A percentile compares a stretch with the other conserved stretches of the same genome.
These are phyloP conservation scores for Striga asiatica DNA, from an alignment of 257 asterid species.

Conservation along the genomic window DNA sequence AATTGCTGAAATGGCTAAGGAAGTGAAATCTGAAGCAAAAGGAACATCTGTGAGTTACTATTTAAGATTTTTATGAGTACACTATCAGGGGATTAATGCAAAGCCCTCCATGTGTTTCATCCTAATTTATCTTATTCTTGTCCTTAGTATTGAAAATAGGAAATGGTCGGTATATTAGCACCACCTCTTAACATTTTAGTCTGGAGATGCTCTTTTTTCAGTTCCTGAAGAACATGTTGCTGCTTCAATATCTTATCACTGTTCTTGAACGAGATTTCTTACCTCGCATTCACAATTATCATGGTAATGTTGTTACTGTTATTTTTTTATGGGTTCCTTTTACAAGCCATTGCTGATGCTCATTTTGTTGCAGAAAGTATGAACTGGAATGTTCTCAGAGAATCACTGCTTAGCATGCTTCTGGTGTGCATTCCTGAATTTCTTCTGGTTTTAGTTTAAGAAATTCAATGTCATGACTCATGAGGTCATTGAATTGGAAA, in stretches of 20 bases:
- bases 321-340: background rate
- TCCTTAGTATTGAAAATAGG: background rate
- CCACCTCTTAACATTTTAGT: background rate
- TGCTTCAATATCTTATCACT: constrained; percentile 70
- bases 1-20: constrained; percentile 23
- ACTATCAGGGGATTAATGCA: background rate
- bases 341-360: background rate
- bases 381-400: constrained; percentile 67
- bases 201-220: constrained; percentile 27
- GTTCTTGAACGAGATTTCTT: constrained; percentile 62
- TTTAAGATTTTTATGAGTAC: background rate
- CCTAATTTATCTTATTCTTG: background rate
- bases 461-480: background rate
- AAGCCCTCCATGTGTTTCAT: background rate
- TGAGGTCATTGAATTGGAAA: background rate
- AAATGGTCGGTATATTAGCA: background rate
- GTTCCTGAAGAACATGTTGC: constrained; percentile 61
- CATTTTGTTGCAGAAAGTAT: constrained; percentile 44
- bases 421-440: constrained; percentile 42
- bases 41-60: constrained; percentile 34
- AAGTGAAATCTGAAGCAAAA: constrained; percentile 24
- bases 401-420: constrained; percentile 59
- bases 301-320: constrained; percentile 31
- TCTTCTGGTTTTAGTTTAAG: background rate
- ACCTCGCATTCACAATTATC: constrained; percentile 49